Base-by-base conservation (phyloP, 441 rosid species). In the Corymbia calophylla region DNA sequence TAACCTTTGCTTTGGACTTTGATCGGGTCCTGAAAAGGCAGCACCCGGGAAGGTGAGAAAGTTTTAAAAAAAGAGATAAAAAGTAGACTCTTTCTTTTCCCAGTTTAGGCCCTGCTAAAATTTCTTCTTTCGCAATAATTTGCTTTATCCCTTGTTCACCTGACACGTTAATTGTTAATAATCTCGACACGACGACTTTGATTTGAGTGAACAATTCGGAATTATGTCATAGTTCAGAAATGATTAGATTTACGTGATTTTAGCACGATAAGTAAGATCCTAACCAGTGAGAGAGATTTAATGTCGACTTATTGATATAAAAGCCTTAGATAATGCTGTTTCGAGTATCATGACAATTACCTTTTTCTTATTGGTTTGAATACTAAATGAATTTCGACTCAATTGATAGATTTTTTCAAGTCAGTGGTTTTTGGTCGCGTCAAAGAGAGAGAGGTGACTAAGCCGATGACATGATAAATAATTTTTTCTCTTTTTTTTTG, bases 211-310 rank as follows among this genome's bases (percentile, higher is more conserved):
- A 1, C 7, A 11, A 39, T 11, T 25, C 1, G 8, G 1, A 8
- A 14, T 7, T 0, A 80, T 7, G 19, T 14, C 1, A 21, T 21
- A 66, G 8, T 31, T 4, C 2, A 0, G 4, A 19, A 44, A 77
- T 44, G 5, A 13, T 4, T 9, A 77, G 44, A 77, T 44, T 4
- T 13, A 77, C 23, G 13, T 7, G 9, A 77, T 44, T 18, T 80
- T 27, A 27, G 51, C 53, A 14, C 5, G 3, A 44, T 5, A 19
- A 44, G 11, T 14, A 0, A 1, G 2, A 7, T 7, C 31, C 3
- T 47, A 25, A 47, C 5, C 0, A 7, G 6, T 13, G 9, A 77
- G 13, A 2, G 2, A 6, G 0, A 3, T 19, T 35, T 10, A 21
- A 0, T 39, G 18, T 70, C 1, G 19, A 70, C 3, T 18, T 39